Evolutionary conservation across 2,329 filamentous ascomycete genomes (phyloP), one percentile per base, ranked within the genome.

Genomic region (Rhynchosporium agropyri): DNA sequence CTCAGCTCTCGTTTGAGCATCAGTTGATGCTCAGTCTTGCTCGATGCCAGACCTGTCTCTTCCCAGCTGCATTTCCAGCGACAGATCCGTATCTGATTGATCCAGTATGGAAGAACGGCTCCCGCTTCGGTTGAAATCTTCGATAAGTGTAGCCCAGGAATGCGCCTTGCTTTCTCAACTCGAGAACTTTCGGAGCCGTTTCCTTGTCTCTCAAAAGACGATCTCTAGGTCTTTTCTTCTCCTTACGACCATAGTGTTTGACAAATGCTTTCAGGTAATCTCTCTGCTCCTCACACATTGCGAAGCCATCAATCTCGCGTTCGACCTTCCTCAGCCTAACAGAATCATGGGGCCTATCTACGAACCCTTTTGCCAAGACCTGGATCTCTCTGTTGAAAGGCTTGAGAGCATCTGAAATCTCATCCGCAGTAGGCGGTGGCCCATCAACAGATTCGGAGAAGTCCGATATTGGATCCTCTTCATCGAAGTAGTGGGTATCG

Each of bases 121-220:
- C 62, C 26, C 58, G 62, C 4, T 59, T 55, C 3, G 61, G 59
- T 36, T 68, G 68, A 49, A 80, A 80, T 53, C 87, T 80, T 12
- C 87, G 84, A 81, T 95, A 98, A 1, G 90, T 91, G 74, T 99
- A 99, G 0, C 94, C 94, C 65, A 96, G 77, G 76, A 98, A 98
- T 0, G 92, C 92, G 31, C 85, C 89, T 74, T 83, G 84, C 77
- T 94, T 96, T 63, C 95, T 84, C 67, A 95, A 83, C 68, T 91
- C 87, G 75, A 98, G 79, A n/a, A 89, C 92, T 15, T 82, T 79
- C 46, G 81, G 82, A 46, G 86, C 88, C 6, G 89, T 83, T 8
- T 79, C 77, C 31, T 81, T 82, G 75, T 98, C 94, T 49, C 94
- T 83, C 33, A 98, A 78, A 62, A 98, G 77, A 71, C 89, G 89